Conservation (phyloP, 352 stramenopile genomes). For the Phytophthora citrophthora region DNA sequence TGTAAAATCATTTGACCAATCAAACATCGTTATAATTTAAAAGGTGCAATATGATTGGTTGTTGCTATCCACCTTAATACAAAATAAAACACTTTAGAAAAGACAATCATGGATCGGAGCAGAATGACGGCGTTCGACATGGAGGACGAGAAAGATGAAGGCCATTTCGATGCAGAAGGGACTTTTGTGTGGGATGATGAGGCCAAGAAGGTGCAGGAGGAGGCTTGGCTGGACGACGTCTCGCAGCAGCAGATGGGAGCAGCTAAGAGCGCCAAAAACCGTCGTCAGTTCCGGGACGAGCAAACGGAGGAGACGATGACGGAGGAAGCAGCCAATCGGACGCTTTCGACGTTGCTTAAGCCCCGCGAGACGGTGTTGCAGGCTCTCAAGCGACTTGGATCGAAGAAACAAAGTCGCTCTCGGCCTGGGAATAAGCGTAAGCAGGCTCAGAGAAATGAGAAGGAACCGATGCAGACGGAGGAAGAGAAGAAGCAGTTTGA, state of each 20-base stretch:
- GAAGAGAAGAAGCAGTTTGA: constrained; percentile 86
- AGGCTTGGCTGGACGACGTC: constrained; percentile 80
- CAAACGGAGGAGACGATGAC: constrained; percentile 67
- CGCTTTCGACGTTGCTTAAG: constrained; percentile 61
- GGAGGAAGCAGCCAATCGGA: constrained; percentile 55
- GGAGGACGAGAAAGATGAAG: constrained; percentile 87
- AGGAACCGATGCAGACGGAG: constrained; percentile 47
- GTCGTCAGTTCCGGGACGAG: constrained; percentile 60
- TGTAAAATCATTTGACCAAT: too few relatives aligned
- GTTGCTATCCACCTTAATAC: too few relatives aligned
- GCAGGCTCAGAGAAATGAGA: constrained; percentile 39
- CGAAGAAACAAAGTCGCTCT: constrained; percentile 48
- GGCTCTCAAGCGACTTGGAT: constrained; percentile 73
- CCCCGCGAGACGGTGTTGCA: constrained; percentile 81
- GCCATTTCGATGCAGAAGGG: constrained; percentile 80
- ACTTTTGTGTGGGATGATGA: constrained; percentile 88
- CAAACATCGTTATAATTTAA: too few relatives aligned
- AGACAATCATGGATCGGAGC: constrained; percentile 23
- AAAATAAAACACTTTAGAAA: too few relatives aligned
- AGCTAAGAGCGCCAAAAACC: constrained; percentile 67
- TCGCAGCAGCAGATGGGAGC: constrained; percentile 78
- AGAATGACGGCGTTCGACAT: constrained; percentile 85
- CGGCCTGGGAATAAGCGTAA: constrained; percentile 62
- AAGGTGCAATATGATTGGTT: too few relatives aligned
- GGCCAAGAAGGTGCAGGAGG: constrained; percentile 77